phyloP scores from a whole-genome alignment of 768 basidiomycete species.

The Tricholomella constricta region DNA sequence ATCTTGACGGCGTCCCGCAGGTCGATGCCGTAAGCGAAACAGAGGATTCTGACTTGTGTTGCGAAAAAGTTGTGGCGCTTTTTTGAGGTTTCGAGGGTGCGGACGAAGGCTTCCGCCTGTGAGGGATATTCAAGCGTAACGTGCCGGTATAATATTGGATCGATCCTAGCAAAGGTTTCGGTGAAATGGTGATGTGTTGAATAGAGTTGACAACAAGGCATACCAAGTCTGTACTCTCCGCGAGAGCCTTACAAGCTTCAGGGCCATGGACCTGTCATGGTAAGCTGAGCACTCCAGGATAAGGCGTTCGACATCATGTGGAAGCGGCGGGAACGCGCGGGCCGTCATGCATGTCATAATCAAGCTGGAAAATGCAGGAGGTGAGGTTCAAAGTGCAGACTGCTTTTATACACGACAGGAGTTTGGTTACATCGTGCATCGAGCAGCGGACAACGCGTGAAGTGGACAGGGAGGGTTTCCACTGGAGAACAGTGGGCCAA shows the following conservation, averaged over 20 bases:
- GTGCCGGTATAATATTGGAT: slow-evolving; percentile 16
- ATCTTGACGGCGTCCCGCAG: slow-evolving; percentile 12
- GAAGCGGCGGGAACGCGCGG: slow-evolving; percentile 10
- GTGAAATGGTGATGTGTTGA: not conserved
- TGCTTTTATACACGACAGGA: slow-evolving; percentile 2
- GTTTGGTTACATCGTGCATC: not conserved
- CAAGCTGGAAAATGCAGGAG: slow-evolving; percentile 1
- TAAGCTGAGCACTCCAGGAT: slow-evolving; percentile 20
- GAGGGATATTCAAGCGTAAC: slow-evolving; percentile 10
- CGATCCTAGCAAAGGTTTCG: slow-evolving; percentile 11
- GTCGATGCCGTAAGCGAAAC: slow-evolving; percentile 13
- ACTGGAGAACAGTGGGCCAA: slow-evolving; percentile 7
- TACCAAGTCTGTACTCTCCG: slow-evolving; percentile 10
- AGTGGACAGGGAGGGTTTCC: not conserved
- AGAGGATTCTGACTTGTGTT: slow-evolving; percentile 13
- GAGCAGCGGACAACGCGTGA: not conserved
- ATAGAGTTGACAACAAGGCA: not conserved
- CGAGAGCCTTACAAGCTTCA: slow-evolving; percentile 10
- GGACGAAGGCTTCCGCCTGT: slow-evolving; percentile 13
- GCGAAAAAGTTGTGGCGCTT: slow-evolving; percentile 13
- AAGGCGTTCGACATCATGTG: slow-evolving; percentile 16
- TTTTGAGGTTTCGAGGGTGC: slow-evolving; percentile 13
- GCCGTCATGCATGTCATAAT: slow-evolving; percentile 5
- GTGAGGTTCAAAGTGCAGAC: not conserved
- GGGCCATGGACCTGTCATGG: slow-evolving; percentile 13